Conservation (phyloP, 441 rosid genomes). For the Rhodomyrtus psidioides region DNA sequence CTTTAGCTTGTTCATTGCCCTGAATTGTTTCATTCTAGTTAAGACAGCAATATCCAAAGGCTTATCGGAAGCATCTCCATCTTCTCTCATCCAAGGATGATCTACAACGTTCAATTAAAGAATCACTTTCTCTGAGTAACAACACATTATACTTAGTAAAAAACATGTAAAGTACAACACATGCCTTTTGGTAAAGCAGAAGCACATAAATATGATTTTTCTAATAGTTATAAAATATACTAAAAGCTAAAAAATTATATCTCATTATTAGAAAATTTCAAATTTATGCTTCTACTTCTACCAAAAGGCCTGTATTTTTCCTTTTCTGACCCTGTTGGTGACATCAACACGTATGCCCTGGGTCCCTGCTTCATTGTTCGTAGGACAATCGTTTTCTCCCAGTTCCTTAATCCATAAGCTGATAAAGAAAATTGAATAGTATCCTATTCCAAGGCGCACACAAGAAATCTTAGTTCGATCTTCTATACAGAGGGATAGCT, state of each 20-base stretch:
- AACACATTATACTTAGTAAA: background rate
- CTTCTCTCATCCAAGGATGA: conserved; percentile 71
- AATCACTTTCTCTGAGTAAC: background rate
- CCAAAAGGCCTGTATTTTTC: background rate
- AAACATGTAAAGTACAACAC: background rate
- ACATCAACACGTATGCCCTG: background rate
- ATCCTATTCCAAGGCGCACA: background rate
- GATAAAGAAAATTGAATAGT: background rate
- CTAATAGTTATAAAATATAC: background rate
- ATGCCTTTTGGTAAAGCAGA: background rate
- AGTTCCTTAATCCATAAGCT: background rate
- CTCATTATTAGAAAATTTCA: background rate
- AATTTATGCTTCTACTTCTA: background rate
- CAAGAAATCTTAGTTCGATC: background rate
- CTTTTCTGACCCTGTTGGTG: background rate
- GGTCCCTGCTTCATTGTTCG: background rate
- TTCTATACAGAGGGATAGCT: background rate
- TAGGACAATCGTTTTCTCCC: background rate
- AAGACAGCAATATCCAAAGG: conserved; percentile 73
- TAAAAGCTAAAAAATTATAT: background rate
- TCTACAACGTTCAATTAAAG: conserved; percentile 26
- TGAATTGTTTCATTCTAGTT: conserved; percentile 70
- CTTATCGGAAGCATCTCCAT: conserved; percentile 75
- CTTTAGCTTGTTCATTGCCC: conserved; percentile 77
- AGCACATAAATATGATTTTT: background rate